A percentile compares a stretch with the other conserved stretches of the same genome.
Evolutionary conservation across 805 yeast species (phyloP).

Genomic region (Ascoidea asiatica): DNA sequence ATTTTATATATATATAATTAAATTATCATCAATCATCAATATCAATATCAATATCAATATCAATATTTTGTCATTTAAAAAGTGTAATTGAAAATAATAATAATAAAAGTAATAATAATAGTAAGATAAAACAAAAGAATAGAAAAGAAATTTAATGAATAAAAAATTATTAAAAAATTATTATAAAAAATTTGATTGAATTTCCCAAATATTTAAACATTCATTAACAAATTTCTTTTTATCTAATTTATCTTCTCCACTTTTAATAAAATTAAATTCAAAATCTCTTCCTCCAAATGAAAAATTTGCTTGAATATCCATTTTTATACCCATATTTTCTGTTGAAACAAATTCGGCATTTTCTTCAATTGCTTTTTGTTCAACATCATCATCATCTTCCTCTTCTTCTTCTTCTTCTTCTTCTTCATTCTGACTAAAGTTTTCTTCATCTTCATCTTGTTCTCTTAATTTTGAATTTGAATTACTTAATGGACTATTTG

Average conservation of each 20-base stretch:
- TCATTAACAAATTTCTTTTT: too few relatives aligned
- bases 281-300: background rate
- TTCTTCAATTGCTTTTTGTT: conserved; percentile 23
- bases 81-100: too few relatives aligned
- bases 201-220: background rate
- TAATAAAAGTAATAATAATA: too few relatives aligned
- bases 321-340: background rate
- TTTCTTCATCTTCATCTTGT: conserved; percentile 10
- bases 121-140: too few relatives aligned
- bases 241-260: background rate
- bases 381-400: conserved; percentile 15
- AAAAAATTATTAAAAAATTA: too few relatives aligned
- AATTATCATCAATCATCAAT: too few relatives aligned
- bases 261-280: background rate
- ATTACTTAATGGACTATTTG: background rate
- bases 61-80: too few relatives aligned
- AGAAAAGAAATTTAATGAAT: too few relatives aligned
- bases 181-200: background rate
- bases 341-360: conserved; percentile 18
- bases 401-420: conserved; percentile 11
- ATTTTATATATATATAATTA: too few relatives aligned
- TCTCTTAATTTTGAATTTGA: conserved; percentile 1
- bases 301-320: background rate
- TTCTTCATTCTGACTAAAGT: conserved; percentile 7
- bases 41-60: too few relatives aligned